Evolutionary conservation across 495 filamentous ascomycete genomes (phyloP).

Genomic region (Pseudevernia furfuracea): DNA sequence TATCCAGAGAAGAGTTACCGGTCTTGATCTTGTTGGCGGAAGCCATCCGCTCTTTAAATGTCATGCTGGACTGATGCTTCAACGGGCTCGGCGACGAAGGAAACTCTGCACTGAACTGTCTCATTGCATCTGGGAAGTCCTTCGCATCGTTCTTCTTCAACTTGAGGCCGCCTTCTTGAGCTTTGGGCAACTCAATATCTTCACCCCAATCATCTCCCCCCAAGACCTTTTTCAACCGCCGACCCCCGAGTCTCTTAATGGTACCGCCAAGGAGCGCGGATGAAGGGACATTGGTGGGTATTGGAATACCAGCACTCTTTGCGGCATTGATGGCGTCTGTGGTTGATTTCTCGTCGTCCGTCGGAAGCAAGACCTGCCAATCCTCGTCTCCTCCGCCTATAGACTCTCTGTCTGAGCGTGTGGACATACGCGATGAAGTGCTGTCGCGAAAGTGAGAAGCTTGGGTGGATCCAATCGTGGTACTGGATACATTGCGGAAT

Average conservation of each 20-base stretch:
- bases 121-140: slow-evolving; percentile 60
- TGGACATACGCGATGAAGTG: slow-evolving; percentile 66
- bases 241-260: slow-evolving; percentile 82
- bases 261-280: slow-evolving; percentile 91
- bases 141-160: slow-evolving; percentile 53
- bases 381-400: slow-evolving; percentile 69
- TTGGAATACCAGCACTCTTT: slow-evolving; percentile 80
- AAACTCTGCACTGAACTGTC: slow-evolving; percentile 50
- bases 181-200: slow-evolving; percentile 72
- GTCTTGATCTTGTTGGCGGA: slow-evolving; percentile 19
- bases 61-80: slow-evolving; percentile 24
- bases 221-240: slow-evolving; percentile 66
- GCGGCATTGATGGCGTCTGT: slow-evolving; percentile 80
- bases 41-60: slow-evolving; percentile 26
- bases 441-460: slow-evolving; percentile 56
- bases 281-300: slow-evolving; percentile 80
- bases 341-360: slow-evolving; percentile 71
- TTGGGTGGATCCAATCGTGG: slow-evolving; percentile 43
- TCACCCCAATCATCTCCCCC: slow-evolving; percentile 86
- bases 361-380: slow-evolving; percentile 69
- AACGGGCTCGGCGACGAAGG: slow-evolving; percentile 24
- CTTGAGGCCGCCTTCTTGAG: slow-evolving; percentile 48
- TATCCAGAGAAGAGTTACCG: slow-evolving; percentile 39
- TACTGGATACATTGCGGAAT: slow-evolving; percentile 55
- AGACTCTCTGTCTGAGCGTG: slow-evolving; percentile 72